Evolutionary conservation across 352 stramenopile species (phyloP).

Genomic region (Globisporangium orthogonon): DNA sequence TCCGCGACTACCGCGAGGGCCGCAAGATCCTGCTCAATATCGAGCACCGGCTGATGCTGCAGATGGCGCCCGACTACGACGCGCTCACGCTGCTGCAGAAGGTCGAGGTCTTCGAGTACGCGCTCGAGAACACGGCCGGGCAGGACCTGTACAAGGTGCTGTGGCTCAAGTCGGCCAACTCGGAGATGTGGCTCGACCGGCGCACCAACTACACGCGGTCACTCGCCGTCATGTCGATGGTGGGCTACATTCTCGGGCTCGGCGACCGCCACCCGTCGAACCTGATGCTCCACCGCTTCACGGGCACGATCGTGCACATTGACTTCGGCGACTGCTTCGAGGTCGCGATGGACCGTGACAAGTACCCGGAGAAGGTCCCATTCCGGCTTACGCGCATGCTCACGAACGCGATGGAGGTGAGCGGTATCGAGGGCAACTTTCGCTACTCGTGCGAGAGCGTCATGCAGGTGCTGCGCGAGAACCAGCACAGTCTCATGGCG

Average conservation of each 20-base stretch:
- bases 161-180: conserved; percentile 95
- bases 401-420: conserved; percentile 98
- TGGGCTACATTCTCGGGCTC: conserved; percentile 97
- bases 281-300: conserved; percentile 98
- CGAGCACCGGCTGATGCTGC: conserved; percentile 89
- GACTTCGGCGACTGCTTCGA: conserved; percentile 98
- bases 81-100: conserved; percentile 96
- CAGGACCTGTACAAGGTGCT: conserved; percentile 97
- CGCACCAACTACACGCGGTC: conserved; percentile 96
- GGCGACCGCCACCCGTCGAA: conserved; percentile 99
- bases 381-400: conserved; percentile 99
- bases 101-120: conserved; percentile 96
- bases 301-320: conserved; percentile 96
- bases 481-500: conserved; percentile 96
- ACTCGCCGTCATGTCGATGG: conserved; percentile 99
- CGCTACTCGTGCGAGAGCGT: conserved; percentile 96
- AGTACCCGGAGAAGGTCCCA: conserved; percentile 98
- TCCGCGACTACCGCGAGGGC: conserved; percentile 91
- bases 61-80: conserved; percentile 94
- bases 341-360: conserved; percentile 98
- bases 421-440: conserved; percentile 98
- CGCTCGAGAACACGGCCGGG: conserved; percentile 90
- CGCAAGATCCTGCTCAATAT: conserved; percentile 92
- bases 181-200: conserved; percentile 97
- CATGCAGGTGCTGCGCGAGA: conserved; percentile 96